These are phyloP conservation scores for Earliella scabrosa DNA, from an alignment of 1,284 basidiomycete genomes.

Conservation along the genomic window DNA sequence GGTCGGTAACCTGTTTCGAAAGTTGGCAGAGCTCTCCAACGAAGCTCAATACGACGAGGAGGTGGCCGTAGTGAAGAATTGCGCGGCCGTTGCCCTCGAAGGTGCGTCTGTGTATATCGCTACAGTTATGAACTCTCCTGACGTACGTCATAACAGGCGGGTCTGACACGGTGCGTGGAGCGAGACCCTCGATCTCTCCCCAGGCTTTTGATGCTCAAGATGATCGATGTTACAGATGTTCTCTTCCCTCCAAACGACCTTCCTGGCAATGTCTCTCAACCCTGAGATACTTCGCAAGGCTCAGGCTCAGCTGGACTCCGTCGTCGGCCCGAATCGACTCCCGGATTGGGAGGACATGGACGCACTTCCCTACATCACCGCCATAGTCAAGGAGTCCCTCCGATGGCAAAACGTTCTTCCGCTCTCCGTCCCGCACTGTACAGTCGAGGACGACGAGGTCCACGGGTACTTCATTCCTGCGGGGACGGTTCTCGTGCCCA, in stretches of 20 bases:
- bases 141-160: slow-evolving; percentile 7
- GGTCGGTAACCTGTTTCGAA: not conserved
- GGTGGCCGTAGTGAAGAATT: not conserved
- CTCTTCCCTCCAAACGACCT: slow-evolving; percentile 30
- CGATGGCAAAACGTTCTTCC: slow-evolving; percentile 26
- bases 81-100: not conserved
- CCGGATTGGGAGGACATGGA: slow-evolving; percentile 23
- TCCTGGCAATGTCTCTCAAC: slow-evolving; percentile 38
- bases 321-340: slow-evolving; percentile 30
- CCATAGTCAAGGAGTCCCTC: slow-evolving; percentile 26
- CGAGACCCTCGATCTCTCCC: not conserved
- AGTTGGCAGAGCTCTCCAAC: not conserved
- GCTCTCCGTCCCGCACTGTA: slow-evolving; percentile 10
- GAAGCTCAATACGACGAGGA: not conserved
- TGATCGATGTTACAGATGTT: not conserved
- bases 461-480: slow-evolving; percentile 28
- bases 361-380: slow-evolving; percentile 23
- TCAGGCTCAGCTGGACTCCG: slow-evolving; percentile 35
- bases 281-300: slow-evolving; percentile 37
- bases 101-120: not conserved
- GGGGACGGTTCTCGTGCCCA: slow-evolving; percentile 23
- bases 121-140: not conserved
- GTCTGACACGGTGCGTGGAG: slow-evolving; percentile 14
- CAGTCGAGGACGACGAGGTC: slow-evolving; percentile 16
- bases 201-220: too few relatives aligned